Evolutionary conservation across 306 rosid genomes (phyloP).

Genomic region (Ochetophila trinervis): DNA sequence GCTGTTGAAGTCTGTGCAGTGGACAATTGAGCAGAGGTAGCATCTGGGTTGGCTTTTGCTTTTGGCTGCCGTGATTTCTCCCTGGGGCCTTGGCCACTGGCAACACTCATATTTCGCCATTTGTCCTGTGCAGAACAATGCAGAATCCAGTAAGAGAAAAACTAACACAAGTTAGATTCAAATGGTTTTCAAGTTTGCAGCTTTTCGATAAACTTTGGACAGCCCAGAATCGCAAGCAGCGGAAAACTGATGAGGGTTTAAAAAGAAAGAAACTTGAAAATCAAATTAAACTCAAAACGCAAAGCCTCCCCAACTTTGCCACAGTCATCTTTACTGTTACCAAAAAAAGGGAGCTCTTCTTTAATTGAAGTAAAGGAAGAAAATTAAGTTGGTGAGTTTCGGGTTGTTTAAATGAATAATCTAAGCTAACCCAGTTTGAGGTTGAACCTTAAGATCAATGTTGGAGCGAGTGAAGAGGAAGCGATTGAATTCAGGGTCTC

Average conservation of each 20-base stretch:
- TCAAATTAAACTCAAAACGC: neutral
- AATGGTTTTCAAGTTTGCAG: neutral
- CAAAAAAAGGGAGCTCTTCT: no score
- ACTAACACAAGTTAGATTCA: neutral
- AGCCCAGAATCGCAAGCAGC: neutral
- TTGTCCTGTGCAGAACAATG: constrained; percentile 32
- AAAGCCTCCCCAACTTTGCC: no score
- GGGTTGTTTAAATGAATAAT: no score
- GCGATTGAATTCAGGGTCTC: constrained; percentile 47
- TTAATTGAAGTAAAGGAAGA: neutral
- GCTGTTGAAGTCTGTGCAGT: constrained; percentile 11
- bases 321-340: no score
- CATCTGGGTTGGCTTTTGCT: constrained; percentile 28
- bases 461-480: constrained; percentile 42
- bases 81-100: constrained; percentile 32
- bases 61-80: constrained; percentile 30
- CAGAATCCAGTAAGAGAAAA: neutral
- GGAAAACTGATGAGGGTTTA: no score
- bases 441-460: constrained; percentile 45
- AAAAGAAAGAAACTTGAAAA: neutral
- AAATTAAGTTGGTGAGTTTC: neutral
- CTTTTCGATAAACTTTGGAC: neutral
- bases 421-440: neutral
- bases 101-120: constrained; percentile 45
- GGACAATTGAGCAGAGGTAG: constrained; percentile 6